Base-by-base conservation (phyloP, 495 filamentous ascomycete genomes). In the Parathielavia hyrcaniae region DNA sequence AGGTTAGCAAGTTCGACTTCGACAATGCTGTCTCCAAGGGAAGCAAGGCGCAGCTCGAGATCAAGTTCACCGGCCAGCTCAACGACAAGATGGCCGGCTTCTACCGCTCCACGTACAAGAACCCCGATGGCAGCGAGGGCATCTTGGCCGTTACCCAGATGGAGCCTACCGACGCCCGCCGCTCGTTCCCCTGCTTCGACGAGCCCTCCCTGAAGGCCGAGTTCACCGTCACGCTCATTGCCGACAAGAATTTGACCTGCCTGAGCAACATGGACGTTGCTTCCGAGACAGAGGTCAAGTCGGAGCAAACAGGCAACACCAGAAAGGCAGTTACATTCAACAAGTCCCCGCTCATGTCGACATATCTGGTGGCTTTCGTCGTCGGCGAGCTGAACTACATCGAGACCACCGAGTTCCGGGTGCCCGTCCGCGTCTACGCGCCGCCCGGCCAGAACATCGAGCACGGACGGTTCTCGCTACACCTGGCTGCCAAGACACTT, bases 61-160 rank as follows among this genome's bases (percentile, higher is more conserved):
- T 85, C 67, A 83, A 78, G 64, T 90, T 84, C 69, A 80, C 78
- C 12, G 87, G 87, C 47, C 72, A 74, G 43, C 73, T 90, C 46
- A 89, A 89, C 72, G 84, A 90, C 73, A 86, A 86, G 69, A 87
- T 89, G 85, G 86, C 86, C 57, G 87, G 87, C 51, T 90, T 90
- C 78, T 90, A 90, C 72, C 79, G 87, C 19, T 89, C 87, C 16
- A 87, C 85, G 0, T 89, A 86, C 73, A 85, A 85, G 72, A 81
- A 78, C 62, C 64, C 74, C 40, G 79, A 86, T 62, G 87, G 87
- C 30, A 75, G 70, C 16, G 79, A 81, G 39, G 81, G 81, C 47
- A 79, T 85, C 63, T 65, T 90, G 69, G 86, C 86, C 36, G 88
- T 87, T 11, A 85, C 84, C n/a, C 87, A 90, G 77, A 88, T 90